Evolutionary conservation across 345 rosid species (phyloP), one percentile per base, ranked within the genome.

Genomic region (Brassica cretica): DNA sequence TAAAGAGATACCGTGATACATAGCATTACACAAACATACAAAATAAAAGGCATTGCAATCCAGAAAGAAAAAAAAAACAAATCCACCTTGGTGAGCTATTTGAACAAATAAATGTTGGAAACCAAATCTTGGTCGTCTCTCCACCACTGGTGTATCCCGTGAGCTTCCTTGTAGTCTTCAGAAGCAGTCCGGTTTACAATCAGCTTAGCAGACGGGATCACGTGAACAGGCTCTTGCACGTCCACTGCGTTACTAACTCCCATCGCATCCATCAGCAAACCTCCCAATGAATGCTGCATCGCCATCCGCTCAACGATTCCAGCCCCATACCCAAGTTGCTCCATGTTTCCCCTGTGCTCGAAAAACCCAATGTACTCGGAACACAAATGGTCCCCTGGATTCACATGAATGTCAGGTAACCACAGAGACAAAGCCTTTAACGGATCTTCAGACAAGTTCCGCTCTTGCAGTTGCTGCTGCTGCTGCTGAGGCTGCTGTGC

Each of bases 91-190:
- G 70, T 73, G 35, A 37, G 70, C 35, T 75, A 75, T 75, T 80
- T 80, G 69, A 68, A 91, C 73, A 56, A 71, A 86, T 90, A 85
- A 77, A 84, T 61, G 68, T 84, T 74, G 66, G 90, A 84, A 80
- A 83, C 79, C 78, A 93, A 75, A 11, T 87, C 66, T 71, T 85
- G 76, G 55, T 93, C 93, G 6, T 86, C 86, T 72, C 83, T 76
- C 98, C 96, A 95, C 99, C 98, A 95, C 65, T 95, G 99, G 80
- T 89, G 97, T 71, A 95, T 82, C 29, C 96, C 96, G 76, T 95
- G 99, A 1, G 98, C 98, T 61, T 85, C 83, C 75, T 81, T 91
- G 66, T 90, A 91, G 83, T 87, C 87, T 18, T 29, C 66, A 0
- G 81, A 59, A 32, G 86, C 87, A 14, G 84, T 80, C 62, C 73